Evolutionary conservation across 805 yeast species (phyloP).

Genomic region (Candida manassasensis): DNA sequence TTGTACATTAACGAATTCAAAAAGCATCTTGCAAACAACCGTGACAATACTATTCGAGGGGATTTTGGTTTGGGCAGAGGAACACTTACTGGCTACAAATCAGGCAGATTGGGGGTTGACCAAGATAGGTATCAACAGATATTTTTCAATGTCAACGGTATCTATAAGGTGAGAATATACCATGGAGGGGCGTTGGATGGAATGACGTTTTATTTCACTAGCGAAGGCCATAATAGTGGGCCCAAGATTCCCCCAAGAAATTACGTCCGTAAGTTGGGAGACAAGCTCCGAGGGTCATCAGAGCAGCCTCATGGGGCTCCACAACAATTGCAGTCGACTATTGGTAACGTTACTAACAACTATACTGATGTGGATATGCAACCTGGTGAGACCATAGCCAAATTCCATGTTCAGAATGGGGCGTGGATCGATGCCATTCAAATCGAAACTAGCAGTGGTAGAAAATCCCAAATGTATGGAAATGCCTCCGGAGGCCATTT

Average conservation of each 20-base stretch:
- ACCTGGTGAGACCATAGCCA: slow-evolving; percentile 55
- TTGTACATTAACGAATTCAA: slow-evolving; percentile 51
- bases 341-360: slow-evolving; percentile 52
- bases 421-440: slow-evolving; percentile 89
- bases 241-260: slow-evolving; percentile 49
- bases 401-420: slow-evolving; percentile 67
- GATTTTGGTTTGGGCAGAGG: slow-evolving; percentile 45
- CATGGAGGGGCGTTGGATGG: slow-evolving; percentile 85
- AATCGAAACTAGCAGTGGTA: slow-evolving; percentile 55
- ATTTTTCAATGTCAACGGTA: slow-evolving; percentile 30
- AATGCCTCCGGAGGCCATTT: slow-evolving; percentile 58
- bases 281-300: slow-evolving; percentile 1
- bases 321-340: slow-evolving; percentile 9
- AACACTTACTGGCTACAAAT: slow-evolving; percentile 32
- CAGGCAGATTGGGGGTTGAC: slow-evolving; percentile 27
- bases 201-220: slow-evolving; percentile 43
- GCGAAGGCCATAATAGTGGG: slow-evolving; percentile 6
- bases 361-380: slow-evolving; percentile 54
- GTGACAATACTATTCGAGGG: slow-evolving; percentile 15
- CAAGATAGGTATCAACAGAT: slow-evolving; percentile 18
- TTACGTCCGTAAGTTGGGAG: slow-evolving; percentile 28
- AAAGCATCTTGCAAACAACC: slow-evolving; percentile 15
- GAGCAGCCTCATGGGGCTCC: background rate
- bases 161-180: slow-evolving; percentile 57
- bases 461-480: slow-evolving; percentile 58